Evolutionary conservation across 805 yeast species (phyloP).

Genomic region (Lachancea sp.): DNA sequence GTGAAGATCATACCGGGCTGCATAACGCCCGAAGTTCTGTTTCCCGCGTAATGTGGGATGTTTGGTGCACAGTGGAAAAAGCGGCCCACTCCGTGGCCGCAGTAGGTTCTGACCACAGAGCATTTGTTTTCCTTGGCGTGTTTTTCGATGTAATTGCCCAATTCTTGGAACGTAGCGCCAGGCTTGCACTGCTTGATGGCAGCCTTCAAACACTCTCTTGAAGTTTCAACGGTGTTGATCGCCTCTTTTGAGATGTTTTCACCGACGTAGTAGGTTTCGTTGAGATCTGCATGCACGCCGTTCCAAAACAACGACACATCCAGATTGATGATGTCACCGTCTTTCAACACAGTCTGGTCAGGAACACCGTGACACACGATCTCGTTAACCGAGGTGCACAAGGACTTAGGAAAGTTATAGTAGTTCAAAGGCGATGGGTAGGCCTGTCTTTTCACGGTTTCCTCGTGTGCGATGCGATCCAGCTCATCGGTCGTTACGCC

Average conservation of each 20-base stretch:
- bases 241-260: slow-evolving; percentile 69
- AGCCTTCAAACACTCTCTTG: slow-evolving; percentile 78
- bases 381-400: slow-evolving; percentile 92
- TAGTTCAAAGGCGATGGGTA: slow-evolving; percentile 96
- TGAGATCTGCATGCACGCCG: slow-evolving; percentile 91
- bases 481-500: slow-evolving; percentile 93
- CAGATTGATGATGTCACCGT: slow-evolving; percentile 90
- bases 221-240: slow-evolving; percentile 86
- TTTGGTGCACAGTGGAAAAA: slow-evolving; percentile 90
- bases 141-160: slow-evolving; percentile 83
- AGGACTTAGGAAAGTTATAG: slow-evolving; percentile 85
- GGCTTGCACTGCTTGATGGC: slow-evolving; percentile 88
- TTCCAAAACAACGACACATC: slow-evolving; percentile 81
- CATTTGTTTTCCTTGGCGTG: slow-evolving; percentile 74
- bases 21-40: slow-evolving; percentile 88
- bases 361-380: slow-evolving; percentile 97
- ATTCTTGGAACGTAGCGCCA: slow-evolving; percentile 76
- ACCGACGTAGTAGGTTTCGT: slow-evolving; percentile 96
- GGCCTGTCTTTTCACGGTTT: slow-evolving; percentile 78
- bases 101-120: slow-evolving; percentile 82
- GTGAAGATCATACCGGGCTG: slow-evolving; percentile 96
- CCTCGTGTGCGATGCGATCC: slow-evolving; percentile 80
- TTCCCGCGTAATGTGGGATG: slow-evolving; percentile 89
- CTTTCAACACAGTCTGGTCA: slow-evolving; percentile 76
- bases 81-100: slow-evolving; percentile 89